Evolutionary conservation across 2,329 filamentous ascomycete genomes (phyloP).

Genomic region (Colletotrichum sp.): DNA sequence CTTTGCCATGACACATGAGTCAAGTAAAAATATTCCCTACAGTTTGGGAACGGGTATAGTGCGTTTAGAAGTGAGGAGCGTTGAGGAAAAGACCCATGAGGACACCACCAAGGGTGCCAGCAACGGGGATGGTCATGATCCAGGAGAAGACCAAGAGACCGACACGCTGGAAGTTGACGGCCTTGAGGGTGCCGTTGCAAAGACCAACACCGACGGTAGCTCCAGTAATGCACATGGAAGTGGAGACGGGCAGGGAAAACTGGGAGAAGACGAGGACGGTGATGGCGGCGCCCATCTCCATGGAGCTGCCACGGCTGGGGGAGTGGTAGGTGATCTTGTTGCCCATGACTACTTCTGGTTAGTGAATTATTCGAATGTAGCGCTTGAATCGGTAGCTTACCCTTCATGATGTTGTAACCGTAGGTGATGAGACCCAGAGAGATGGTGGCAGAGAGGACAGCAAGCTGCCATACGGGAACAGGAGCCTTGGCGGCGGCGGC

Average conservation of each 20-base stretch:
- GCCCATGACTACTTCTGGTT: conserved; percentile 68
- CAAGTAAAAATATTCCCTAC: background rate
- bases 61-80: conserved; percentile 32
- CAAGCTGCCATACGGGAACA: conserved; percentile 79
- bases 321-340: conserved; percentile 80
- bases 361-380: conserved; percentile 6
- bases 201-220: conserved; percentile 80
- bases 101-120: conserved; percentile 44
- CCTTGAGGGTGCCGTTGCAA: conserved; percentile 74
- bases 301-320: conserved; percentile 64
- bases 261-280: conserved; percentile 80
- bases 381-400: conserved; percentile 40
- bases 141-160: conserved; percentile 70
- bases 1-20: background rate
- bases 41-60: background rate
- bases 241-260: conserved; percentile 77
- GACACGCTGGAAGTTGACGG: conserved; percentile 79
- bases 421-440: conserved; percentile 75
- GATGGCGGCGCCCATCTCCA: conserved; percentile 82
- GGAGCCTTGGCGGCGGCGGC: conserved; percentile 65
- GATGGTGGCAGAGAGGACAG: conserved; percentile 68
- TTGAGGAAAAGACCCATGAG: conserved; percentile 46
- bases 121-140: conserved; percentile 56
- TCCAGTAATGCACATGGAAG: conserved; percentile 81
- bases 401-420: conserved; percentile 86